Conservation (phyloP, 2,329 filamentous ascomycete species). For the Fusarium scirpi region DNA sequence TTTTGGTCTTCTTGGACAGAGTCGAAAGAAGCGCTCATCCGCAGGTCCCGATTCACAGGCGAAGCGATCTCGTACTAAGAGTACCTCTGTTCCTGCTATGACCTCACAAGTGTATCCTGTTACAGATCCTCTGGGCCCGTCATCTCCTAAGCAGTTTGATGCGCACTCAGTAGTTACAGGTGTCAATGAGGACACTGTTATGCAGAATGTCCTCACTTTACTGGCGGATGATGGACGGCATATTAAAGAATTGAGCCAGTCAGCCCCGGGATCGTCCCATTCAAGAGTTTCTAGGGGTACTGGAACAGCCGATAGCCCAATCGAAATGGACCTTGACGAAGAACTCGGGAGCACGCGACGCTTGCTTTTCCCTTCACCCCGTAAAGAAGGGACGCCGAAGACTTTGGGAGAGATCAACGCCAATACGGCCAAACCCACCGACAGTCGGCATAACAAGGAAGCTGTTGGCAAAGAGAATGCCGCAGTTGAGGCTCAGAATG, state of each 20-base stretch:
- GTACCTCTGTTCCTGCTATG: slow-evolving; percentile 57
- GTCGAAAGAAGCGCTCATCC: slow-evolving; percentile 62
- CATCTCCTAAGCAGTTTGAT: slow-evolving; percentile 48
- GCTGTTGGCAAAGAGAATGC: slow-evolving; percentile 60
- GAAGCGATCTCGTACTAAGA: slow-evolving; percentile 64
- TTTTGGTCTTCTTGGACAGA: slow-evolving; percentile 63
- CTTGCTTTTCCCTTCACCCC: slow-evolving; percentile 81
- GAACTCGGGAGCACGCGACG: slow-evolving; percentile 70
- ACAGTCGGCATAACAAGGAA: slow-evolving; percentile 54
- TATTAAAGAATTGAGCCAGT: slow-evolving; percentile 36
- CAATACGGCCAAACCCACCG: slow-evolving; percentile 63
- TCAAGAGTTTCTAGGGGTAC: slow-evolving; percentile 66
- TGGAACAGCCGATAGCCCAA: slow-evolving; percentile 69
- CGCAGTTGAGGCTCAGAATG: slow-evolving; percentile 57
- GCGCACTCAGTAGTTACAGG: slow-evolving; percentile 35
- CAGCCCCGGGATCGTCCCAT: slow-evolving; percentile 60
- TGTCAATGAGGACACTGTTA: slow-evolving; percentile 4
- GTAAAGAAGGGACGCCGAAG: slow-evolving; percentile 72
- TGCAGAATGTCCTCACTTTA: slow-evolving; percentile 17
- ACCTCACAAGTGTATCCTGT: slow-evolving; percentile 67
- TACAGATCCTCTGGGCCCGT: slow-evolving; percentile 65
- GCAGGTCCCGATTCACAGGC: slow-evolving; percentile 56
- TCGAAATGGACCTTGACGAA: slow-evolving; percentile 63
- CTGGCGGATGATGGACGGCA: slow-evolving; percentile 8
- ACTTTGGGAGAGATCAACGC: slow-evolving; percentile 69